A percentile compares a stretch with the other conserved stretches of the same genome.
phyloP scores from a whole-genome alignment of 1,139 yeast species.

The Kazachstania sp. region DNA sequence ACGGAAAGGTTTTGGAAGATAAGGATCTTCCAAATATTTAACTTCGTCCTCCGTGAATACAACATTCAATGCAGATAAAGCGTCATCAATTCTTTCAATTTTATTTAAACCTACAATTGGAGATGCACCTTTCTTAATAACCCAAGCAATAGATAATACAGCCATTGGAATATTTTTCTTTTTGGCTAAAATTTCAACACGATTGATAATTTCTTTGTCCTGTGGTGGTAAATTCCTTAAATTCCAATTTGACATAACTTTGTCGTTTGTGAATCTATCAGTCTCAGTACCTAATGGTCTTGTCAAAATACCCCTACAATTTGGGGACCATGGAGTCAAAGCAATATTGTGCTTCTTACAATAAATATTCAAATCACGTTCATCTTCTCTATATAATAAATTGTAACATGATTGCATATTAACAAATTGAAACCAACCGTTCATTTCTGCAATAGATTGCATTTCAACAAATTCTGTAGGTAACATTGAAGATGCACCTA shows the following conservation, averaged over 20 bases:
- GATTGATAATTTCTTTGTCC: conserved; percentile 35
- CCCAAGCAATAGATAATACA: conserved; percentile 48
- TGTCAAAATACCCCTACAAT: conserved; percentile 40
- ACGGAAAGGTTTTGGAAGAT: conserved; percentile 26
- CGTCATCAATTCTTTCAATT: conserved; percentile 41
- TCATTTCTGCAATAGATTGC: conserved; percentile 38
- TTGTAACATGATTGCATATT: conserved; percentile 46
- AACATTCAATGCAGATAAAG: conserved; percentile 38
- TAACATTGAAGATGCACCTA: conserved; percentile 45
- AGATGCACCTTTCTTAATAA: conserved; percentile 39
- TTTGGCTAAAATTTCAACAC: conserved; percentile 49
- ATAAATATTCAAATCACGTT: conserved; percentile 42
- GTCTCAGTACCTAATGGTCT: conserved; percentile 32
- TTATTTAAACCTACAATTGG: conserved; percentile 45
- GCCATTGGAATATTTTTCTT: conserved; percentile 44
- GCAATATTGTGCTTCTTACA: conserved; percentile 33
- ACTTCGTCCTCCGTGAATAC: conserved; percentile 41
- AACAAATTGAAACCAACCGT: conserved; percentile 41
- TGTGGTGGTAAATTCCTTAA: conserved; percentile 18
- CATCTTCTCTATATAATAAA: conserved; percentile 44
- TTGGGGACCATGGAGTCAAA: conserved; percentile 45
- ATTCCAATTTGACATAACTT: conserved; percentile 8
- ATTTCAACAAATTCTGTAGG: conserved; percentile 39
- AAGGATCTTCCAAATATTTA: conserved; percentile 43
- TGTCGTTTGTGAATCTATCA: conserved; percentile 15